Conservation (phyloP, 1,284 basidiomycete genomes). For the Porogramme epimiltina region DNA sequence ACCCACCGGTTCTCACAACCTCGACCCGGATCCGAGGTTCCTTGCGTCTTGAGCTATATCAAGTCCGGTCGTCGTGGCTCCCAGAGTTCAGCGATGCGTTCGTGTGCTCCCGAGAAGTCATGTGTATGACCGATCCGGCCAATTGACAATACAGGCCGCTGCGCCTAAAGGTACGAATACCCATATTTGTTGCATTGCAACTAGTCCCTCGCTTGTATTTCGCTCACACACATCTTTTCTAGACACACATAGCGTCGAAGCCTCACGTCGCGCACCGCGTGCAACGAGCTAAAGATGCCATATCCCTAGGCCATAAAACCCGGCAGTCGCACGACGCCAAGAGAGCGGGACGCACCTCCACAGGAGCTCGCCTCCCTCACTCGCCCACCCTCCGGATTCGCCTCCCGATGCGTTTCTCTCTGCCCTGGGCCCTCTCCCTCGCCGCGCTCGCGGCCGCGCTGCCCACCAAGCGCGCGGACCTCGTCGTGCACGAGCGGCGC, state of each 20-base stretch:
- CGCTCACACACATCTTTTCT: background rate
- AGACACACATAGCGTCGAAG: background rate
- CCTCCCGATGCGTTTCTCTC: conserved; percentile 12
- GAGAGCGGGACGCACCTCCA: conserved; percentile 5
- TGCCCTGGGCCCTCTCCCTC: conserved; percentile 10
- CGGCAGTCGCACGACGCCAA: background rate
- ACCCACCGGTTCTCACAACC: conserved; percentile 13
- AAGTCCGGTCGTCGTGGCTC: background rate
- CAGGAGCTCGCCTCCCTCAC: conserved; percentile 8
- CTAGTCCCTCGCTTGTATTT: background rate
- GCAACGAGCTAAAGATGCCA: conserved; percentile 2
- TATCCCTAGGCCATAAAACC: background rate
- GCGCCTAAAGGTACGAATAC: background rate
- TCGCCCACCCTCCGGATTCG: background rate
- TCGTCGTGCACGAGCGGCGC: conserved; percentile 33
- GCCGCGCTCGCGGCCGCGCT: conserved; percentile 15
- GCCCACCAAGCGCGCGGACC: conserved; percentile 22
- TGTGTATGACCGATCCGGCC: background rate
- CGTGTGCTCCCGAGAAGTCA: background rate
- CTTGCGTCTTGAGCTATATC: background rate
- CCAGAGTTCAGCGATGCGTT: background rate
- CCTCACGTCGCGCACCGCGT: background rate
- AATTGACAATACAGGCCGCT: background rate
- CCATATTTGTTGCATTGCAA: background rate
- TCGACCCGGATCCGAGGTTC: background rate